Conservation (phyloP, 2,329 filamentous ascomycete genomes). For the Fusarium solani-melongenae region DNA sequence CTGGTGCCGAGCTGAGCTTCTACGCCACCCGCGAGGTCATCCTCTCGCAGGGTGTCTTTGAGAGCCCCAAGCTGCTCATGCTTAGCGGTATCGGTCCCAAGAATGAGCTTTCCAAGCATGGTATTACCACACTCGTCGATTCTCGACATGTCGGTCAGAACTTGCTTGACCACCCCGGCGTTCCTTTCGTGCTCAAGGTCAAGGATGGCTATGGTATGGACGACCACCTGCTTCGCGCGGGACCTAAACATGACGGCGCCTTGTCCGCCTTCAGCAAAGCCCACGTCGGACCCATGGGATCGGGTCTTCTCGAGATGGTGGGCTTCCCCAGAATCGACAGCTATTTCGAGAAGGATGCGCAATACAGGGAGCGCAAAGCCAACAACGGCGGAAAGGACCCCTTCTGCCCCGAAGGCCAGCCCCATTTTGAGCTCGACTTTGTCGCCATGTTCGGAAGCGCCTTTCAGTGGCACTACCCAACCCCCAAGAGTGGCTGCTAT, state of each 20-base stretch:
- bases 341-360: constrained; percentile 58
- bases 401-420: constrained; percentile 66
- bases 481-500: constrained; percentile 57
- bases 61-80: constrained; percentile 73
- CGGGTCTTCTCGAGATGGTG: constrained; percentile 60
- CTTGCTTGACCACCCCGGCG: constrained; percentile 64
- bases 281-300: constrained; percentile 53
- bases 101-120: constrained; percentile 61
- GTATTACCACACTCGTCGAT: constrained; percentile 64
- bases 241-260: constrained; percentile 48
- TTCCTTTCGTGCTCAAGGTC: constrained; percentile 35
- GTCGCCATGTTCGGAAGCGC: constrained; percentile 65
- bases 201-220: constrained; percentile 56
- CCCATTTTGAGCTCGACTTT: constrained; percentile 72
- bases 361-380: constrained; percentile 57
- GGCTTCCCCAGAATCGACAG: constrained; percentile 69
- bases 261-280: constrained; percentile 33
- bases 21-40: constrained; percentile 61
- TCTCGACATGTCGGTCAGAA: constrained; percentile 73
- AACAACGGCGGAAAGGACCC: constrained; percentile 61
- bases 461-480: constrained; percentile 61
- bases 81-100: constrained; percentile 70
- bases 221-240: constrained; percentile 53
- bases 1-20: constrained; percentile 54
- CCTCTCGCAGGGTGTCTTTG: constrained; percentile 65